These are phyloP conservation scores for Lyophyllum semitale DNA, from an alignment of 768 basidiomycete genomes.

Conservation along the genomic window DNA sequence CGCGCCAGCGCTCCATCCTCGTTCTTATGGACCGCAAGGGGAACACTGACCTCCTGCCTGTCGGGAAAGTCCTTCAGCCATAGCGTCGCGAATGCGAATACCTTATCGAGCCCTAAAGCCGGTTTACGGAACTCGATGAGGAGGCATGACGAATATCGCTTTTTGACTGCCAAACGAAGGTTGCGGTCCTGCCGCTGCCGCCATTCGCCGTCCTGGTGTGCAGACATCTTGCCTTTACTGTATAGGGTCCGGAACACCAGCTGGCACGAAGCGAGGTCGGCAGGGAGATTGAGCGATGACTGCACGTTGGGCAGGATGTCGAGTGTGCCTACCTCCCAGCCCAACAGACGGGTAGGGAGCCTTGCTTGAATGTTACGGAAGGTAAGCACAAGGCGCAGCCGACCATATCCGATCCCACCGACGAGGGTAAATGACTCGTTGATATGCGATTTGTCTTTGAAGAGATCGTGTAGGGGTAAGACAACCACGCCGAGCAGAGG, in stretches of 20 bases:
- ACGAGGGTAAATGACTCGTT: conserved; percentile 63
- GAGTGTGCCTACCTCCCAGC: conserved; percentile 73
- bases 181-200: conserved; percentile 27
- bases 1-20: conserved; percentile 20
- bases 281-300: conserved; percentile 26
- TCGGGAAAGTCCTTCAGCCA: conserved; percentile 48
- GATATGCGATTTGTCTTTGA: conserved; percentile 53
- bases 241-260: conserved; percentile 40
- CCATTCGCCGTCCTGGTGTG: conserved; percentile 35
- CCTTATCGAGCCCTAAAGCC: conserved; percentile 32
- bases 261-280: conserved; percentile 38
- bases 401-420: conserved; percentile 70
- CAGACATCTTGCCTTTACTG: conserved; percentile 37
- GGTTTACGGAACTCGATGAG: conserved; percentile 38
- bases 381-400: conserved; percentile 61
- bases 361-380: conserved; percentile 68
- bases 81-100: conserved; percentile 36
- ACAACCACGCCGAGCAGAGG: conserved; percentile 73
- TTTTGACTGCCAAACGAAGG: conserved; percentile 39
- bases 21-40: conserved; percentile 29
- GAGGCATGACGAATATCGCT: conserved; percentile 41
- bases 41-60: conserved; percentile 28
- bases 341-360: conserved; percentile 57
- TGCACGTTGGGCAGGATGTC: conserved; percentile 43
- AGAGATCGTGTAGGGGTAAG: conserved; percentile 47